A percentile compares a stretch with the other conserved stretches of the same genome.
Evolutionary conservation across 257 asterid species (phyloP).

Genomic region (Solanum chmielewskii): DNA sequence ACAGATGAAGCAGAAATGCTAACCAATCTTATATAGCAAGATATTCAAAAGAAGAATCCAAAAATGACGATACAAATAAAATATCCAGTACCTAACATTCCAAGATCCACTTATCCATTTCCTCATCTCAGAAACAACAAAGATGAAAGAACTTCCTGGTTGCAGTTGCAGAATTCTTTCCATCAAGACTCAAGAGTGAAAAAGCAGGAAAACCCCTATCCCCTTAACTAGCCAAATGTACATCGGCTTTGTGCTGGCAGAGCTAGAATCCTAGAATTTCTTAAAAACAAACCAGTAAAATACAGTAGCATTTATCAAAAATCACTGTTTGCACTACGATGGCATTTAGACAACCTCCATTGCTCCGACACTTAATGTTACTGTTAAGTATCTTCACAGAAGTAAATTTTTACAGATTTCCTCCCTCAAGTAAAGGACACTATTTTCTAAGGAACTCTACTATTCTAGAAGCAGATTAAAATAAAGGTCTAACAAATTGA

Average conservation of each 20-base stretch:
- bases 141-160: not conserved
- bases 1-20: not conserved
- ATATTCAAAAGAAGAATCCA: not conserved
- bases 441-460: not conserved
- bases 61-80: not conserved
- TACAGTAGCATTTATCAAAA: not conserved
- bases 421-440: not conserved
- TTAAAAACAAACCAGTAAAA: not conserved
- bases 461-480: not conserved
- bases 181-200: not conserved
- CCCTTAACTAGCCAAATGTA: not conserved
- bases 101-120: not conserved
- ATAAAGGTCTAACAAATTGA: not conserved
- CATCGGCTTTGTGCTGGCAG: not conserved
- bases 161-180: not conserved
- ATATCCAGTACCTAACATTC: not conserved
- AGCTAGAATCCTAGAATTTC: not conserved
- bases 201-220: not conserved
- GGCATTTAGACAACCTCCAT: not conserved
- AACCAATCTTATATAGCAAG: not conserved
- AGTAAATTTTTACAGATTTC: not conserved
- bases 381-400: not conserved
- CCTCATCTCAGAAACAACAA: not conserved
- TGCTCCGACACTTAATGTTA: not conserved
- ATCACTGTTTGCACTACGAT: not conserved